A percentile compares a stretch with the other conserved stretches of the same genome.
Conservation (phyloP, 176 grass and related monocot genomes). For the Raddia distichophylla region DNA sequence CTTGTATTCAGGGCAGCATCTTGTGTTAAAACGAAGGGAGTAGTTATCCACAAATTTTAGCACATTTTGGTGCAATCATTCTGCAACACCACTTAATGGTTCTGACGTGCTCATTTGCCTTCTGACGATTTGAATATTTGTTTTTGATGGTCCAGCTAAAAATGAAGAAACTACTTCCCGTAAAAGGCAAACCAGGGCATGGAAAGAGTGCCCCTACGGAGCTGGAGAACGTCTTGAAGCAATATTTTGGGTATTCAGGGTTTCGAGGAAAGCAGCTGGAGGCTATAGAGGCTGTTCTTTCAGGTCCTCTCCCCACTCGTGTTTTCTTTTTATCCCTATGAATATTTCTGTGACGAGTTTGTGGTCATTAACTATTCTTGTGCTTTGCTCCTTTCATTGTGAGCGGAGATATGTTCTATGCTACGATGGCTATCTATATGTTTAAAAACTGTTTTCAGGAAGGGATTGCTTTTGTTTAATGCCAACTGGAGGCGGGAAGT, state of each 20-base stretch:
- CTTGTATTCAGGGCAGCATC: neutral
- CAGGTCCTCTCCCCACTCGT: slow-evolving; percentile 48
- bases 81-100: neutral
- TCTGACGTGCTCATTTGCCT: neutral
- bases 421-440: neutral
- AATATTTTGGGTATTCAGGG: slow-evolving; percentile 74
- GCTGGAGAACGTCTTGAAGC: slow-evolving; percentile 59
- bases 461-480: slow-evolving; percentile 98
- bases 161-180: slow-evolving; percentile 81
- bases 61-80: neutral
- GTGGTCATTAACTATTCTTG: neutral
- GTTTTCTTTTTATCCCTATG: neutral
- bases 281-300: slow-evolving; percentile 88
- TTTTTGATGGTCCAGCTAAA: slow-evolving; percentile 30
- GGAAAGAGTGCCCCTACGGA: slow-evolving; percentile 48
- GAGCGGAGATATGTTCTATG: neutral
- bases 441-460: slow-evolving; percentile 54
- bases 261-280: slow-evolving; percentile 86
- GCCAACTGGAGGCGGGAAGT: slow-evolving; percentile 98
- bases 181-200: slow-evolving; percentile 38
- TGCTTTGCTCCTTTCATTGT: neutral
- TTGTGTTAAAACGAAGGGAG: neutral
- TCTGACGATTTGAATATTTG: neutral
- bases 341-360: neutral
- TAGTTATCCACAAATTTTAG: neutral